Percentiles rank a stretch among this genome's conserved stretches.
Evolutionary conservation across 2,329 filamentous ascomycete genomes (phyloP).

Genomic region (Aspergillus pseudotamarii): DNA sequence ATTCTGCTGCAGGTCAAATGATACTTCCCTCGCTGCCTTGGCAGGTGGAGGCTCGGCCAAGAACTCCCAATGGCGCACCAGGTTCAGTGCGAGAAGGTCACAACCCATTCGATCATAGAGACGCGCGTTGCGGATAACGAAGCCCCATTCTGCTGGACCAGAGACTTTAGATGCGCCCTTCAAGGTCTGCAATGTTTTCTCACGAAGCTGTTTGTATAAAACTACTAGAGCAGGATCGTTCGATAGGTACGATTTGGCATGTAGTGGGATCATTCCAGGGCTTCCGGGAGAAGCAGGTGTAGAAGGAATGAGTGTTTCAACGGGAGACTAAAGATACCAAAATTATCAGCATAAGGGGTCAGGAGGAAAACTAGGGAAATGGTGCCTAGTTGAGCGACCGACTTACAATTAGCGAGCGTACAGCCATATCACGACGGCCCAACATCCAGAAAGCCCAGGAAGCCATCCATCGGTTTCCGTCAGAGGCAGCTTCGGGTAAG

Average conservation of each 20-base stretch:
- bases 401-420: slow-evolving; percentile 77
- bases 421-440: slow-evolving; percentile 77
- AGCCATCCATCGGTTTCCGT: slow-evolving; percentile 90
- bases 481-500: slow-evolving; percentile 72
- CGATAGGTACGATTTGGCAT: slow-evolving; percentile 78
- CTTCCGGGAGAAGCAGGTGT: slow-evolving; percentile 59
- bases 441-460: slow-evolving; percentile 97
- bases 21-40: slow-evolving; percentile 42
- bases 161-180: slow-evolving; percentile 81
- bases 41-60: slow-evolving; percentile 26
- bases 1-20: slow-evolving; percentile 30
- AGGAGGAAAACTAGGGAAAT: not conserved
- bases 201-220: slow-evolving; percentile 82
- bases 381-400: not conserved
- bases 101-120: slow-evolving; percentile 92
- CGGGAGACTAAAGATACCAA: slow-evolving; percentile 64
- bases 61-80: slow-evolving; percentile 62
- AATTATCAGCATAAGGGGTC: not conserved
- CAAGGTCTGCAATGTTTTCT: slow-evolving; percentile 78
- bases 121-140: slow-evolving; percentile 81
- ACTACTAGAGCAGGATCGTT: slow-evolving; percentile 90
- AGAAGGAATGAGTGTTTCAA: slow-evolving; percentile 66
- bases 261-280: slow-evolving; percentile 60
- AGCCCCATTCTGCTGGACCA: slow-evolving; percentile 80
- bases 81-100: slow-evolving; percentile 81